phyloP scores from a whole-genome alignment of 352 stramenopile genomes.

The Thalassiosira exigua region DNA sequence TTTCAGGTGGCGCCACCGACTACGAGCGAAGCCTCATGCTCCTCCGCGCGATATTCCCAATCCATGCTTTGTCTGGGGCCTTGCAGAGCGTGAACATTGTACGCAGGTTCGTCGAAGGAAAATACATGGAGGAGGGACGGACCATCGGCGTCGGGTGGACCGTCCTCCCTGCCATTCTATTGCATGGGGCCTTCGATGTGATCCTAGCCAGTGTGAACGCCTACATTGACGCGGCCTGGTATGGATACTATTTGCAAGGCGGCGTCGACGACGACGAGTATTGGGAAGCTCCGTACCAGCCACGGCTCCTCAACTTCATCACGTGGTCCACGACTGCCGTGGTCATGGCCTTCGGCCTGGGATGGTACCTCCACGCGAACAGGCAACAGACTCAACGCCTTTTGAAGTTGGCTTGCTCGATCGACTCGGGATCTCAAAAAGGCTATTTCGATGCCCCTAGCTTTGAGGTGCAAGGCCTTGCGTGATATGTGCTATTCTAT shows the following conservation, averaged over 20 bases:
- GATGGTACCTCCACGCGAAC: slow-evolving; percentile 75
- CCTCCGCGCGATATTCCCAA: slow-evolving; percentile 80
- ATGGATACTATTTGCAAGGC: slow-evolving; percentile 63
- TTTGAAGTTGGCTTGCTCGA: slow-evolving; percentile 39
- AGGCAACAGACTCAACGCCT: slow-evolving; percentile 63
- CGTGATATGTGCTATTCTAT: too few species aligned
- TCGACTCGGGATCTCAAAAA: too few species aligned
- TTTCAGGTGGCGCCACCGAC: slow-evolving; percentile 58
- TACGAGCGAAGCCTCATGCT: slow-evolving; percentile 74
- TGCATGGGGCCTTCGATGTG: slow-evolving; percentile 83
- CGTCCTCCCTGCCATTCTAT: slow-evolving; percentile 73
- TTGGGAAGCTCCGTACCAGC: slow-evolving; percentile 66
- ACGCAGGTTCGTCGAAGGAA: slow-evolving; percentile 80
- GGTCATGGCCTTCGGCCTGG: slow-evolving; percentile 69
- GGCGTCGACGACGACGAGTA: slow-evolving; percentile 57
- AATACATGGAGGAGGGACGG: slow-evolving; percentile 29
- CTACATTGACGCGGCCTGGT: slow-evolving; percentile 75
- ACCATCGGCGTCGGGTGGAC: slow-evolving; percentile 82
- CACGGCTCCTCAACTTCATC: slow-evolving; percentile 68
- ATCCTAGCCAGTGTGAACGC: slow-evolving; percentile 78
- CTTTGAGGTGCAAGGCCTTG: too few species aligned
- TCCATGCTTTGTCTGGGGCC: slow-evolving; percentile 77
- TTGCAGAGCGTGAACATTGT: slow-evolving; percentile 84
- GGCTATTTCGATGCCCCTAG: too few species aligned
- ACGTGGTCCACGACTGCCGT: slow-evolving; percentile 62